Base-by-base conservation (phyloP, 106 monocot species). In the Xerophyta viscosa region DNA sequence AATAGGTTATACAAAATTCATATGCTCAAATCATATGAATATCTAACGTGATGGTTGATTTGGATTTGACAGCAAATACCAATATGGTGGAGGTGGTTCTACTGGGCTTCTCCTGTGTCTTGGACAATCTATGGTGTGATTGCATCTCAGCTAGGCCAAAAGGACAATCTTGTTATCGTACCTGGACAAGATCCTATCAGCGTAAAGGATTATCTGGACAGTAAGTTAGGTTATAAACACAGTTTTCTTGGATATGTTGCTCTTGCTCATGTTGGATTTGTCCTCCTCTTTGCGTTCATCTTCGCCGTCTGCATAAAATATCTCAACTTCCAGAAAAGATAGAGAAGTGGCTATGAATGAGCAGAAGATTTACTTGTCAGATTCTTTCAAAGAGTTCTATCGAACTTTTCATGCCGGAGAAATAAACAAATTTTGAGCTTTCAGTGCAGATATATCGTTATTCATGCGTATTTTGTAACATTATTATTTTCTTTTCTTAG, bases 81-180 rank as follows among this genome's bases (percentile, higher is more conserved):
- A 6, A 49, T 66, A 37, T 87, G 92, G 87, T 86, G 86, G 87
- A 83, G 92, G 56, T 92, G 92, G 92, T 87, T 74, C 65, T 92
- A 71, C 61, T 92, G 92, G 92, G 68, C 52, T 17, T 68, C 76
- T 37, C 92, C 92, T 19, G 50, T 87, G 21, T 61, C 87, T 0
- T 87, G 79, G 86, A 71, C 87, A 22, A 77, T 77, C 6, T 87
- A 91, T 46, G 91, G 91, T 10, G 13, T 76, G 11, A 27, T 87
- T 10, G 47, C 24, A 17, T 92, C 92, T 8, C 92, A 92, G 50
- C 17, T 87, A 15, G 92, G 83, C 0, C 62, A 79, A 14, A 47
- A 28, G 14, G 73, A 72, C 0, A 55, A 41, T 44, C 14, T 42
- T 4, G 21, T 92, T 0, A 27, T 43, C 11, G 61, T 83, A 42